A percentile compares a stretch with the other conserved stretches of the same genome.
Conservation (phyloP, 2,329 filamentous ascomycete species). For the Fusarium tricinctum region DNA sequence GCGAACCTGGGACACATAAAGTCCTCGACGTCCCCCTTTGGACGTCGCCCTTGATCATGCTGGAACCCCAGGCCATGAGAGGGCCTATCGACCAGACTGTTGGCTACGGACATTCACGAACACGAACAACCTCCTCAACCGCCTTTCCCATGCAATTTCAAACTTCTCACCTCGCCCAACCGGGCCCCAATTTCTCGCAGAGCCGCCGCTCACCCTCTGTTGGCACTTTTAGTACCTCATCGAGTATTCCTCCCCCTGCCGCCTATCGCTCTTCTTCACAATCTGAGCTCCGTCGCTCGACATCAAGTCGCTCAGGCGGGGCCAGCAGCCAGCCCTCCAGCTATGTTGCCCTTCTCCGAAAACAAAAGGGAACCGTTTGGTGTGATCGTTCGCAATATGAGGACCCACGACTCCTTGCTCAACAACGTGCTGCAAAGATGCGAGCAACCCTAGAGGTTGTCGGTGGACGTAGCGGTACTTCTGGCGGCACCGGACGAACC, state of each 20-base stretch:
- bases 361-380: constrained; percentile 98
- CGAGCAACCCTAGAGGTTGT: constrained; percentile 87
- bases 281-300: constrained; percentile 78
- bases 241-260: constrained; percentile 73
- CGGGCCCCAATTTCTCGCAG: constrained; percentile 54
- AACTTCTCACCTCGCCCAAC: constrained; percentile 53
- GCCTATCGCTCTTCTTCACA: constrained; percentile 69
- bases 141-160: constrained; percentile 60
- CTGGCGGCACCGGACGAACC: constrained; percentile 61
- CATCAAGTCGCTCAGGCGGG: constrained; percentile 80
- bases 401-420: constrained; percentile 85
- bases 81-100: constrained; percentile 54
- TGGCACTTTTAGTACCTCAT: constrained; percentile 77
- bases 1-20: constrained; percentile 45
- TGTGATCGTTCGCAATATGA: constrained; percentile 94
- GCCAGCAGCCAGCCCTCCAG: constrained; percentile 71
- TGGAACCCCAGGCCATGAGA: constrained; percentile 53
- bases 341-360: constrained; percentile 95
- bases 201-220: constrained; percentile 73
- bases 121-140: constrained; percentile 70
- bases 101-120: constrained; percentile 67
- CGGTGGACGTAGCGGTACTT: constrained; percentile 65
- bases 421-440: constrained; percentile 89
- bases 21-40: constrained; percentile 34
- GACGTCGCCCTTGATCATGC: constrained; percentile 45